Conservation (phyloP, 176 grass and related monocot genomes). For the Phoenix roebelenii region DNA sequence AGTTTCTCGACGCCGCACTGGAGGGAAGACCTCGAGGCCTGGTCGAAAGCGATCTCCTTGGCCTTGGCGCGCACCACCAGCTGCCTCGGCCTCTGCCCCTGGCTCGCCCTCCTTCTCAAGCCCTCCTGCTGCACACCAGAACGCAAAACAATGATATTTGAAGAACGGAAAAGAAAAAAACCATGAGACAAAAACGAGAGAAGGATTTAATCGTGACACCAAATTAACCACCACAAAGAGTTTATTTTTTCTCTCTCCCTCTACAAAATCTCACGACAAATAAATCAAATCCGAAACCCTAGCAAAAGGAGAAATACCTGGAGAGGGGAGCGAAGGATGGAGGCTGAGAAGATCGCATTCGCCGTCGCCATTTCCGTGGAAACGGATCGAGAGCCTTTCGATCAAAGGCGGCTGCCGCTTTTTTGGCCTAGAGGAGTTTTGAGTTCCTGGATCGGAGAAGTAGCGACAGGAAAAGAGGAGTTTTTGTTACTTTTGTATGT, state of each 20-base stretch:
- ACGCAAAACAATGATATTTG: not conserved
- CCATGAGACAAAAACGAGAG: not conserved
- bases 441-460: not conserved
- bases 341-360: conserved; percentile 48
- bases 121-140: conserved; percentile 13
- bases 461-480: not conserved
- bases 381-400: not conserved
- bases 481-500: conserved; percentile 17
- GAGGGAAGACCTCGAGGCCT: conserved; percentile 35
- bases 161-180: not conserved
- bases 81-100: conserved; percentile 14
- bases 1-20: conserved; percentile 64
- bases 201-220: no score
- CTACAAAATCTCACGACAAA: not conserved
- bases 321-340: conserved; percentile 26
- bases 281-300: not conserved
- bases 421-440: not conserved
- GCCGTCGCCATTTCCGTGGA: conserved; percentile 30
- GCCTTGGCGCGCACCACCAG: conserved; percentile 38
- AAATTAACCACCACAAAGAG: no score
- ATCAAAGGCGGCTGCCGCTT: not conserved
- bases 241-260: no score
- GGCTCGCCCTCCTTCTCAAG: conserved; percentile 16
- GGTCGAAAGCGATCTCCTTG: conserved; percentile 65
- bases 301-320: conserved; percentile 21